phyloP scores from a whole-genome alignment of 768 basidiomycete genomes.

The Hydnomerulius pinastri region DNA sequence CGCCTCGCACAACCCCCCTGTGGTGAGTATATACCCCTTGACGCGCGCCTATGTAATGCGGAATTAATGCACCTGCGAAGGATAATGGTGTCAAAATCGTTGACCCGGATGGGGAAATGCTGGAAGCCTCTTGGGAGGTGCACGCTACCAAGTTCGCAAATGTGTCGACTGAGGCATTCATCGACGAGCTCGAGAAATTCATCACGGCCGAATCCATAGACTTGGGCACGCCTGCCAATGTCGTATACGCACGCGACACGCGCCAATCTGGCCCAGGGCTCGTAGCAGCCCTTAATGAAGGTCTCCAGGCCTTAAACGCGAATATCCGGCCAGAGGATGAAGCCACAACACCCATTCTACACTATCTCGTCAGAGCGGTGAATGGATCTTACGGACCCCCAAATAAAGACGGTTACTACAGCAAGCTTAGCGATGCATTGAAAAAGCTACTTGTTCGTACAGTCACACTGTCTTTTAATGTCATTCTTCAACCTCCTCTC shows the following conservation, averaged over 20 bases:
- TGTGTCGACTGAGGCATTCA: conserved; percentile 75
- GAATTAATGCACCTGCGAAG: conserved; percentile 40
- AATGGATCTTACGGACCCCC: conserved; percentile 92
- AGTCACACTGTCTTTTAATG: conserved; percentile 1
- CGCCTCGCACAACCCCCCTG: conserved; percentile 99
- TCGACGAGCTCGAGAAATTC: conserved; percentile 61
- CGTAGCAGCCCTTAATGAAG: conserved; percentile 78
- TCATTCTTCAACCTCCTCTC: conserved; percentile 1
- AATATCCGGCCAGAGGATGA: conserved; percentile 76
- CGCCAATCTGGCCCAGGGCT: conserved; percentile 83
- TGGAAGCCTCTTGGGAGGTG: conserved; percentile 88
- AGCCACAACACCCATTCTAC: conserved; percentile 92
- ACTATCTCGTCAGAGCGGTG: conserved; percentile 89
- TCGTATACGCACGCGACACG: conserved; percentile 93
- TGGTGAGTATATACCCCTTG: conserved; percentile 48
- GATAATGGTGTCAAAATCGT: conserved; percentile 99
- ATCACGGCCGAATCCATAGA: conserved; percentile 73
- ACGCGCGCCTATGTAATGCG: neutral
- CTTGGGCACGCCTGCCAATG: conserved; percentile 70
- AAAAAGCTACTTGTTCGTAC: conserved; percentile 80
- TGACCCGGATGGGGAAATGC: conserved; percentile 97
- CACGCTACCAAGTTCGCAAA: conserved; percentile 90
- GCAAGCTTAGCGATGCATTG: conserved; percentile 81
- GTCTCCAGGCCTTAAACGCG: conserved; percentile 71
- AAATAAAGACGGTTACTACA: conserved; percentile 82